Evolutionary conservation across 176 grass and related monocot species (phyloP), one percentile per base, ranked within the genome.

Genomic region (Oryza officinalis): DNA sequence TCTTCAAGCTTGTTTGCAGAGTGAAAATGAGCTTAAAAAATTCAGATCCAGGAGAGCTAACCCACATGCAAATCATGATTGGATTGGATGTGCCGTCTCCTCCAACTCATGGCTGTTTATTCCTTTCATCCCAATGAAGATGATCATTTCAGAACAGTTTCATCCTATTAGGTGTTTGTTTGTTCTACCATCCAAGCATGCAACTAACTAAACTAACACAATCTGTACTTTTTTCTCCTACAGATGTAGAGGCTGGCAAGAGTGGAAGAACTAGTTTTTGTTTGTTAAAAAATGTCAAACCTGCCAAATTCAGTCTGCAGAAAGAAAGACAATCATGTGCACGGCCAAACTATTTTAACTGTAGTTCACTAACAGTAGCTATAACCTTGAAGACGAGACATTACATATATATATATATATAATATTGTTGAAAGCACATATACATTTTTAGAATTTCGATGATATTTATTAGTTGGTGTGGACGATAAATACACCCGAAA

Each of bases 1-100:
- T 54, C 64, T 57, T 69, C 44, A 38, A 18, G 30, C 22, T 83
- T 52, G 41, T 13, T 37, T 70, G 17, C 69, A 26, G 9, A 23
- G 10, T 7, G 15, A 41, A 35, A 30, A 5, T 35, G 32, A 32
- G 31, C 13, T 50, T 41, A 13, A 68, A 27, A 17, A 57, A 18
- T 47, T 49, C 71, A 38, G 22, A 72, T 67, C 22, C 25, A n/a
- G 25, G 46, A 67, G 47, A 25, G 35, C 26, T 33, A 69, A 78
- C 69, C 66, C 83, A 71, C 75, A 79, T 79, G 83, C 38, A 71
- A 2, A 64, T 37, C 75, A 85, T 85, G 27, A 79, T 85, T 78
- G 65, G 27, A 79, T 85, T 78, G 65, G 49, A 20, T 14, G 27
- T 11, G 27, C 13, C 65, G 5, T 23, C 14, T 50, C 75, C 14